Evolutionary conservation across 805 yeast genomes (phyloP).

Genomic region (Torulaspora quercuum): DNA sequence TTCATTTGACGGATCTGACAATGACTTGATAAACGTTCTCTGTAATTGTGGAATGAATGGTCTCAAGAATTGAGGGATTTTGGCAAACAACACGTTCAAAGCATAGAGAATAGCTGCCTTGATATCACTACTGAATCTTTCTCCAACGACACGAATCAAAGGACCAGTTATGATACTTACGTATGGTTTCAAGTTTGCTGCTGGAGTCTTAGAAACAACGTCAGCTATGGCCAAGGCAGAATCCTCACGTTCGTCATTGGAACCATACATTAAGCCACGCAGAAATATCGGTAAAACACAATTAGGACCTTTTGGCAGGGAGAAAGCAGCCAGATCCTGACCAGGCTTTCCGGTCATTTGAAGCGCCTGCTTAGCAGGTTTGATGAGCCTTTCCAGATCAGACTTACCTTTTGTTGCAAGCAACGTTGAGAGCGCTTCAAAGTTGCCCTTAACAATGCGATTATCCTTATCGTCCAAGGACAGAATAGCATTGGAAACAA

Average conservation of each 20-base stretch:
- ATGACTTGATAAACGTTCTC: constrained; percentile 90
- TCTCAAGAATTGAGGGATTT: constrained; percentile 85
- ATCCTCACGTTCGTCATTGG: constrained; percentile 72
- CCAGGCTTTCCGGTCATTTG: constrained; percentile 58
- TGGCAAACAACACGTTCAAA: constrained; percentile 67
- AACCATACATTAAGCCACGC: constrained; percentile 95
- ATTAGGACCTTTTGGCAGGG: constrained; percentile 74
- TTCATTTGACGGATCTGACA: constrained; percentile 74
- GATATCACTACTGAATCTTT: constrained; percentile 83
- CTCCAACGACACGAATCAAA: constrained; percentile 95
- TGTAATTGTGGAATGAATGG: constrained; percentile 98
- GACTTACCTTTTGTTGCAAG: constrained; percentile 72
- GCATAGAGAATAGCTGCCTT: constrained; percentile 92
- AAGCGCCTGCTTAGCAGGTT: constrained; percentile 76
- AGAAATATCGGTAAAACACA: constrained; percentile 86
- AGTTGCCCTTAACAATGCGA: constrained; percentile 60
- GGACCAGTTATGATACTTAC: constrained; percentile 97
- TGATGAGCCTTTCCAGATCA: constrained; percentile 68
- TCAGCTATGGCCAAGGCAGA: constrained; percentile 90
- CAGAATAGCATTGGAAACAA: constrained; percentile 65
- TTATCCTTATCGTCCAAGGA: constrained; percentile 68
- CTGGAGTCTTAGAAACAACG: constrained; percentile 78
- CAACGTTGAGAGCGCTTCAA: constrained; percentile 60
- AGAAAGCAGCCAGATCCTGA: constrained; percentile 69
- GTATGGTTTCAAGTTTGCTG: constrained; percentile 75